Base-by-base conservation (phyloP, 2,329 filamentous ascomycete genomes). In the Scytalidium sp. region DNA sequence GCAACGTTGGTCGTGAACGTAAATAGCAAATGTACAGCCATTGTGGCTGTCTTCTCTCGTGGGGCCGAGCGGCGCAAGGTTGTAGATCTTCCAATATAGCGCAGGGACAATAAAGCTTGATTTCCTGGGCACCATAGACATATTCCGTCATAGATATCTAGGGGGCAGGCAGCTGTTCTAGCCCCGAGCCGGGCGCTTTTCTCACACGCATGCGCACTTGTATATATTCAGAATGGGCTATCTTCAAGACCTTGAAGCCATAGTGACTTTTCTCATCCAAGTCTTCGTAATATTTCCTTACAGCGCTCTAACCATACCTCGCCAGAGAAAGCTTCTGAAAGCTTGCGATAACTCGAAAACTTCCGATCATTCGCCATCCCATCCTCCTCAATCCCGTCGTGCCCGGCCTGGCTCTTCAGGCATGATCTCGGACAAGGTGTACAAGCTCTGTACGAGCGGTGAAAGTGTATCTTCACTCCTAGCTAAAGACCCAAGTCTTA, bases 401-500 rank as follows among this genome's bases (percentile, higher is more conserved):
- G 29, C 45, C 39, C 50, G 19, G 39, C 49, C 17, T 8, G 52
- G 52, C 15, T 56, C 60, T 15, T 45, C 42, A 3, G 54, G 47
- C 21, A 72, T 70, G 56, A 64, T 80, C 27, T 68, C 72, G 7
- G 70, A 76, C 17, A 67, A 69, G 11, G 65, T 85, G 8, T 69
- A 75, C 52, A 65, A 74, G 20, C 66, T 84, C 9, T 86, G 83
- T 61, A 75, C 70, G 22, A 72, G 67, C 11, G 56, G 64, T 15
- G 69, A 76, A 27, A 85, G 75, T 17, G 79, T 88, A n/a, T 84
- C 75, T 23, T 77, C 80, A 0, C 66, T 76, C 21, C 57, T 87
- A 3, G 81, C 80, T 2, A 64, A 71, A 22, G 68, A 85, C 47
- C 79, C 81, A 0, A 65, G 67, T 0, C 58, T 77, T n/a, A 58